Evolutionary conservation across 1,284 basidiomycete genomes (phyloP), one percentile per base, ranked within the genome.

Genomic region (Porodaedalea pini): DNA sequence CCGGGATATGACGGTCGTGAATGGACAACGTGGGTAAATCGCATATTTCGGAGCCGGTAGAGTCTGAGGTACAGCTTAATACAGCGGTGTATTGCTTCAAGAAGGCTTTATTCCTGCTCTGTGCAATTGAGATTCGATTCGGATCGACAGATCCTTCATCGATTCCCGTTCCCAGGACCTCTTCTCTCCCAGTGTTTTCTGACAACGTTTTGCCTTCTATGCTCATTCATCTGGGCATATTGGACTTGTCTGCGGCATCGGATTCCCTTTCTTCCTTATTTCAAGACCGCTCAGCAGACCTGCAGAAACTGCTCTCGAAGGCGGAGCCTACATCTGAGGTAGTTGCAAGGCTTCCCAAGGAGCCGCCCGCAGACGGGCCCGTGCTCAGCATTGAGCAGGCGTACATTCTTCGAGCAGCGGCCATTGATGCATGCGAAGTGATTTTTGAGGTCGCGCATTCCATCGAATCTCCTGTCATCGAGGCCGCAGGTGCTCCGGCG

Each of bases 141-240:
- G 78, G 80, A 40, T 70, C 75, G 15, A 65, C 74, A 49, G 69
- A 75, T 29, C 57, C 66, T 5, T 68, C 78, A 31, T 75, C 81
- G 2, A 80, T 92, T 63, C 83, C 83, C 21, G 69, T 87, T 5
- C 87, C 88, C 10, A 72, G 77, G 32, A 85, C 85, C 1, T 67
- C 71, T 2, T 68, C 75, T 36, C 71, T 87, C 19, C 93, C 93
- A 7, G 78, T 92, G 52, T 94, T 93, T 67, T 78, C 88, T 4
- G 93, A 95, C 73, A 93, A 94, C 66, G 90, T 95, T 48, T 71
- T 94, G 3, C 92, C 93, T 1, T 92, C 92, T 5, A 75, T 94
- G 60, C 81, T 94, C 53, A 72, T 92, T 36, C 84, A 92, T 69
- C 74, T 91, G 23, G 86, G 88, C 49, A 79, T 94, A 36, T 72